Base-by-base conservation (phyloP, 805 yeast genomes). In the Cyberlindnera meyerae region DNA sequence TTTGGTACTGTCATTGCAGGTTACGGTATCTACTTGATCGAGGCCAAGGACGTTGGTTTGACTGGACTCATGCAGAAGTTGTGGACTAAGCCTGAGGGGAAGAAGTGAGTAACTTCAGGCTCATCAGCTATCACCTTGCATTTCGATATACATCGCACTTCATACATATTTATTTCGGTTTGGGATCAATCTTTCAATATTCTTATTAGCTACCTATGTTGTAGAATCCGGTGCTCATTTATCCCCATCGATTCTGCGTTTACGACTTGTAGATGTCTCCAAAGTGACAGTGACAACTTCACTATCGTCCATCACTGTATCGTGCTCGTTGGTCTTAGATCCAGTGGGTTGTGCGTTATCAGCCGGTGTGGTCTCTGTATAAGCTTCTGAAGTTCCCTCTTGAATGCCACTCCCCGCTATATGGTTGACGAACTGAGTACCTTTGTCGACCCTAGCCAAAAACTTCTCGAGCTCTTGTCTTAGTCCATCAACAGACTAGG, bases 1-100 rank as follows among this genome's bases (percentile, higher is more conserved):
- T 57, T 77, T 18, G 90, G 93, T 31, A 69, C 85, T 17, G 70
- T 72, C 18, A 61, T 82, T 27, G 76, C 80, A 13, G 73, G 77
- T 16, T 84, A 80, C 58, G 95, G 95, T 39, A 57, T 82, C 30
- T 84, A 81, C 58, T 66, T 71, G 42, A 64, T 83, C 40, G 93
- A 83, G 61, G 71, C 77, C 34, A 71, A 70, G 44, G 79, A 74
- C 42, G 75, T 78, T 41, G 94, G 94, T 30, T 45, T 84, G 29
- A 60, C 73, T 24, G 76, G 74, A 37, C 50, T 78, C 22, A 42
- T 75, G 5, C 44, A 44, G 44, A 68, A 66, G 50, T 48, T 84
- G 33, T 89, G 95, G 95, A 54, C 42, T 20, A 47, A 52, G 33
- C 54, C 56, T 33, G 43, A 48, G 33, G 45, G 47, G 31, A 46